Evolutionary conservation across 1,139 yeast species (phyloP).

Genomic region (Kazachstania sp.): DNA sequence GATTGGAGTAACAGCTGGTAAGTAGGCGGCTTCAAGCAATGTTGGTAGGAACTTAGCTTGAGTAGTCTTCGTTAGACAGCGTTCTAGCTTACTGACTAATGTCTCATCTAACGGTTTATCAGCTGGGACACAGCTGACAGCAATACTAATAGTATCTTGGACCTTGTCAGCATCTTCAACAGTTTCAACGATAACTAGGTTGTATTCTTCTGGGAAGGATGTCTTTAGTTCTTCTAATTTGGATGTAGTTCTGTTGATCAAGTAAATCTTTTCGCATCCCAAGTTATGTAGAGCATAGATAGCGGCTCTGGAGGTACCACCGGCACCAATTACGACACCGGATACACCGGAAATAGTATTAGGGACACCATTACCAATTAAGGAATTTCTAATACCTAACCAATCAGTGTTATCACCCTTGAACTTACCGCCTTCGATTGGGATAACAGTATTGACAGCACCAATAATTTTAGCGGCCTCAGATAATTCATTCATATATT

Average conservation of each 20-base stretch:
- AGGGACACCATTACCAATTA: slow-evolving; percentile 54
- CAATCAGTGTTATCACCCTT: slow-evolving; percentile 94
- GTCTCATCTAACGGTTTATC: slow-evolving; percentile 59
- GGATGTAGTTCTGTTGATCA: slow-evolving; percentile 73
- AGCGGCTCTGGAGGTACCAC: slow-evolving; percentile 97
- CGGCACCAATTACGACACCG: slow-evolving; percentile 87
- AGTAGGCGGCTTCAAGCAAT: slow-evolving; percentile 86
- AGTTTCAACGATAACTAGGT: slow-evolving; percentile 51
- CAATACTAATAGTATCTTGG: slow-evolving; percentile 44
- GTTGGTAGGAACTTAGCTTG: slow-evolving; percentile 40
- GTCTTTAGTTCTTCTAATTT: slow-evolving; percentile 54
- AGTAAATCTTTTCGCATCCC: slow-evolving; percentile 70
- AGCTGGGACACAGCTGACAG: slow-evolving; percentile 86
- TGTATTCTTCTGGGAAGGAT: slow-evolving; percentile 53
- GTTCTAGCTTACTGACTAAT: slow-evolving; percentile 41
- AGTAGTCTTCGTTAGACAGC: slow-evolving; percentile 36
- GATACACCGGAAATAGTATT: slow-evolving; percentile 33
- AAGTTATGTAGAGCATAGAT: slow-evolving; percentile 71
- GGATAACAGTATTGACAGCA: slow-evolving; percentile 83
- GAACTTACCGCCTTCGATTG: slow-evolving; percentile 46
- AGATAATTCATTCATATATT: slow-evolving; percentile 53
- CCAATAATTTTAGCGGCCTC: slow-evolving; percentile 74
- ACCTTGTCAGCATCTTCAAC: slow-evolving; percentile 35
- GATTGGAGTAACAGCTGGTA: slow-evolving; percentile 75
- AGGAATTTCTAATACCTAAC: slow-evolving; percentile 75